Evolutionary conservation across 2,329 filamentous ascomycete species (phyloP).

Genomic region (Monosporascus cannonballus): DNA sequence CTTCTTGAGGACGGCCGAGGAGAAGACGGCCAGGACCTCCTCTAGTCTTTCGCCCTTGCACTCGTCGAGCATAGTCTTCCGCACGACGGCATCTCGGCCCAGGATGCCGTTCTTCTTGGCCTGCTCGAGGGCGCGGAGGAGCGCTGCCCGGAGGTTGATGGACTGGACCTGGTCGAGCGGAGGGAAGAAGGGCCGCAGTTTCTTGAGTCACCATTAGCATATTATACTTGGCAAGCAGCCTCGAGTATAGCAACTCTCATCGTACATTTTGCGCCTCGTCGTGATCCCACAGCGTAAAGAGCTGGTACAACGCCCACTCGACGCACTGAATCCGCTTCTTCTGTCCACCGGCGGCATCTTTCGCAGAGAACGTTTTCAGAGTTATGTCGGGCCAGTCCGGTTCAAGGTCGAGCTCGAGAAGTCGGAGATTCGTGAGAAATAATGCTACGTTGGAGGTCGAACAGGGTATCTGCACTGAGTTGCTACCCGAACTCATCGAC

Average conservation of each 20-base stretch:
- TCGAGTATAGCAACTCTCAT: too few species aligned
- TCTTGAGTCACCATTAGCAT: conserved; percentile 41
- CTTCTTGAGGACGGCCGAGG: conserved; percentile 73
- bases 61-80: conserved; percentile 95
- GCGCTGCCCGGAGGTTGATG: conserved; percentile 76
- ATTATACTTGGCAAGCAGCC: conserved; percentile 2
- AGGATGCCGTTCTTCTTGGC: conserved; percentile 83
- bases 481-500: conserved; percentile 24
- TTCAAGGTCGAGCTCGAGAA: conserved; percentile 71
- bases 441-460: conserved; percentile 51
- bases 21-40: conserved; percentile 79
- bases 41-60: conserved; percentile 88
- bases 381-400: conserved; percentile 78
- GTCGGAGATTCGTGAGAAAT: conserved; percentile 77
- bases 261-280: conserved; percentile 67
- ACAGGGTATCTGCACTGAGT: conserved; percentile 18
- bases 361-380: conserved; percentile 60
- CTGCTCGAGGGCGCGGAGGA: conserved; percentile 75
- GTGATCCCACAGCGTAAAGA: conserved; percentile 80
- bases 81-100: conserved; percentile 70
- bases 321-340: conserved; percentile 76
- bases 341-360: conserved; percentile 63
- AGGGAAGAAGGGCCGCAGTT: conserved; percentile 85
- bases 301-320: conserved; percentile 86
- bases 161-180: conserved; percentile 87